These are phyloP conservation scores for Harrya chromipes DNA, from an alignment of 768 basidiomycete species.

Conservation along the genomic window DNA sequence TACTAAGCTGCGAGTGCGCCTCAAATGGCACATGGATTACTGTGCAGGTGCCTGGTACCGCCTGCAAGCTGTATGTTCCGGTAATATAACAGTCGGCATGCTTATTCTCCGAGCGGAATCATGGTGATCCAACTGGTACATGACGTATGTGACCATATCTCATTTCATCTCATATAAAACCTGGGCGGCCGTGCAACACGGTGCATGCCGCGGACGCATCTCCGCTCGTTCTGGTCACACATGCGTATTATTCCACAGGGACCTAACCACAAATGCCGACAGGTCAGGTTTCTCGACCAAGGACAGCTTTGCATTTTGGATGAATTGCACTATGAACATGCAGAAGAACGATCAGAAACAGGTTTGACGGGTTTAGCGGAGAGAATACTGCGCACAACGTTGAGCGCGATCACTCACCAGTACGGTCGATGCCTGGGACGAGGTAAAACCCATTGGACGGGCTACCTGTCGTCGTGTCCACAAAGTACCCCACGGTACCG, in stretches of 20 bases:
- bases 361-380: neutral
- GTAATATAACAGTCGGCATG: too few relatives aligned
- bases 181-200: too few relatives aligned
- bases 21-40: too few relatives aligned
- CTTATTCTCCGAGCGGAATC: too few relatives aligned
- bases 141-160: too few relatives aligned
- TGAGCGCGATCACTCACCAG: conserved; percentile 33
- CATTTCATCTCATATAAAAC: too few relatives aligned
- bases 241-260: conserved; percentile 54
- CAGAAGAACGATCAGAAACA: neutral
- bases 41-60: too few relatives aligned
- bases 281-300: conserved; percentile 36
- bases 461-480: conserved; percentile 39
- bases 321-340: conserved; percentile 38
- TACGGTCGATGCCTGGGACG: conserved; percentile 51
- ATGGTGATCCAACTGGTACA: too few relatives aligned
- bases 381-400: neutral
- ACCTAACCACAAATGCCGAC: conserved; percentile 47
- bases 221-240: conserved; percentile 1
- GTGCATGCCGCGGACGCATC: too few relatives aligned
- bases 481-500: conserved; percentile 52
- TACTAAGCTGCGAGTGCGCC: too few relatives aligned
- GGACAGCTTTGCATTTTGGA: conserved; percentile 40
- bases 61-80: too few relatives aligned
- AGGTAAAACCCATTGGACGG: conserved; percentile 55